A percentile compares a stretch with the other conserved stretches of the same genome.
Evolutionary conservation across 495 filamentous ascomycete species (phyloP).

Genomic region (Aspergillus conjunctus): DNA sequence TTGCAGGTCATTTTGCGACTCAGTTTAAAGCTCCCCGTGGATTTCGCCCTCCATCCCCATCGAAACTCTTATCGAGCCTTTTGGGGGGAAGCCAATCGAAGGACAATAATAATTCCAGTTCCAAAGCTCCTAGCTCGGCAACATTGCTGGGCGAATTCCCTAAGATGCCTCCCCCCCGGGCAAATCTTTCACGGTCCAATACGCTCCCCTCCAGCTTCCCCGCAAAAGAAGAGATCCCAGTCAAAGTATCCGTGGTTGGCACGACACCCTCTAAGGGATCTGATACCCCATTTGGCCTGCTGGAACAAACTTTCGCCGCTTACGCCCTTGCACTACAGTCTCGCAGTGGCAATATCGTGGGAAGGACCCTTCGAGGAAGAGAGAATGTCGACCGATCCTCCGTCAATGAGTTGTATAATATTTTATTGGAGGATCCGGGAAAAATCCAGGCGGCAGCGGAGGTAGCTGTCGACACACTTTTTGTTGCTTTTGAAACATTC

Average conservation of each 20-base stretch:
- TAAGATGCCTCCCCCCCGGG: constrained; percentile 42
- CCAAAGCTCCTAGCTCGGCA: constrained; percentile 42
- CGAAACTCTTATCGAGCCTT: constrained; percentile 86
- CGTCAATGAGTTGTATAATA: constrained; percentile 91
- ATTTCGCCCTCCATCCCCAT: constrained; percentile 78
- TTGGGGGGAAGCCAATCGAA: constrained; percentile 57
- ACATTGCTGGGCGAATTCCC: constrained; percentile 43
- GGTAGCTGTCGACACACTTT: constrained; percentile 82
- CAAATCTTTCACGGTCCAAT: constrained; percentile 41
- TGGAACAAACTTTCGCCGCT: constrained; percentile 85
- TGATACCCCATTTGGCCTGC: constrained; percentile 59
- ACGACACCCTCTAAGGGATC: constrained; percentile 37
- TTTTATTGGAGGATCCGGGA: constrained; percentile 75
- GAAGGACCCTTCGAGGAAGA: constrained; percentile 69
- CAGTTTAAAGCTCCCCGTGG: constrained; percentile 55
- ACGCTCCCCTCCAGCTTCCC: constrained; percentile 43
- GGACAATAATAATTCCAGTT: constrained; percentile 33
- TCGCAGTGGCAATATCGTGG: constrained; percentile 83
- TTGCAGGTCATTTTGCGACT: constrained; percentile 63
- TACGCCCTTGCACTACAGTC: constrained; percentile 80
- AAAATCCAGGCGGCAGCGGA: constrained; percentile 74
- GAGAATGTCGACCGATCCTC: constrained; percentile 71
- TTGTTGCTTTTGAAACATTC: constrained; percentile 93
- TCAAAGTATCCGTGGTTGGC: constrained; percentile 42
- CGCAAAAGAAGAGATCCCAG: constrained; percentile 34